Base-by-base conservation (phyloP, 2,329 filamentous ascomycete species). In the Fusarium globosum region DNA sequence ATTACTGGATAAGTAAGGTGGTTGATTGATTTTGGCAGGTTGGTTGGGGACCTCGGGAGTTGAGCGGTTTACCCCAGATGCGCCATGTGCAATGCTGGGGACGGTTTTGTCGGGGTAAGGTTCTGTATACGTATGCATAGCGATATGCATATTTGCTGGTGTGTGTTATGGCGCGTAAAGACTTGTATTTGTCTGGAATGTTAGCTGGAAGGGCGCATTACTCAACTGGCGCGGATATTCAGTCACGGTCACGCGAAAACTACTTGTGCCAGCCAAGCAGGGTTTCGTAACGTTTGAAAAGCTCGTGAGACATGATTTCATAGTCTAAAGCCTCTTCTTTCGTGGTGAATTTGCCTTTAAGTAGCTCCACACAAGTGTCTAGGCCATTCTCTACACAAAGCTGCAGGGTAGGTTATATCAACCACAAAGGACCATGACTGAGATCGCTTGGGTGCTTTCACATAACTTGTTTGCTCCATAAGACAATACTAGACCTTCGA, bases 401-500 rank as follows among this genome's bases (percentile, higher is more conserved):
- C 30, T 33, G 33, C 33, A 33, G 33, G 33, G 33, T 33, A 33
- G 33, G 33, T 33, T 1, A 33, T 13, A 33, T 33, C 13, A 13
- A 13, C 12, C 4, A 5, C 1, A 10, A 30, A 30, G 30, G 8
- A 12, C 26, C 5, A 26, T 26, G 23, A 26, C 23, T 26, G 16
- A 35, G 0, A 15, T 11, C 1, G 4, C 12, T 2, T 20, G 11
- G 8, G 4, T 7, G 7, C 2, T 52, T 18, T 26, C 23, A 26
- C 23, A 26, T 26, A 26, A 26, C 23, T 26, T 26, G 23, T 26
- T 26, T 26, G 23, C 23, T 26, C 23, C 23, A 26, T 26, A 26
- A 26, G 23, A 26, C 23, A 26, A 26, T 26, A 26, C 23, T 26
- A 26, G 26, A 26, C 6, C 26, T 26, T 26, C 26, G 6, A 26